phyloP scores from a whole-genome alignment of 2,329 filamentous ascomycete species.

The Coniochaeta ligniaria region DNA sequence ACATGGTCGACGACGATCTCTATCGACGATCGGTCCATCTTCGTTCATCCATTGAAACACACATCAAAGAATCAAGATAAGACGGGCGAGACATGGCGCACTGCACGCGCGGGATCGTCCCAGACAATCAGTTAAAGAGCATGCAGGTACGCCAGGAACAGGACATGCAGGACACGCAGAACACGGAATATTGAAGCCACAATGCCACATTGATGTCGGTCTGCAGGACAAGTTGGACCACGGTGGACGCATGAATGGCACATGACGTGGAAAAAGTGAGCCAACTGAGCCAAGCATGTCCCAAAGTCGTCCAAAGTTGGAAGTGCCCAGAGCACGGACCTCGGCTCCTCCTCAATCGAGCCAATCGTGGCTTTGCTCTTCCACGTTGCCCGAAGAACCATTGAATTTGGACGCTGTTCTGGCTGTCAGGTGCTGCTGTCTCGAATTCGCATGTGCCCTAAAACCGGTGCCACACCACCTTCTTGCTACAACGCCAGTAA shows the following conservation, averaged over 20 bases:
- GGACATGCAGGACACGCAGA: no score
- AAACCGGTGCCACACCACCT: background rate
- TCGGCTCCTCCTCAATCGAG: no score
- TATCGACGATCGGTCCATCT: background rate
- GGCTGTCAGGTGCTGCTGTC: no score
- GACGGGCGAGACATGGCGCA: background rate
- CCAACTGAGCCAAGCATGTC: no score
- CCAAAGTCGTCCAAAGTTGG: background rate
- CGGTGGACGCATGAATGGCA: no score
- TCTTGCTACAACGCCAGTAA: no score
- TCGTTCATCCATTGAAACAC: background rate
- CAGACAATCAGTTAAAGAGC: background rate
- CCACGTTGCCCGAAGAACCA: background rate
- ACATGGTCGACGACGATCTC: background rate
- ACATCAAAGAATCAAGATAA: background rate
- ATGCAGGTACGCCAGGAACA: background rate
- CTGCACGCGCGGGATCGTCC: background rate
- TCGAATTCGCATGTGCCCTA: background rate
- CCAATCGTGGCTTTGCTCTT: background rate
- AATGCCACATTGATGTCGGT: background rate
- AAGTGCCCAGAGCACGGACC: background rate
- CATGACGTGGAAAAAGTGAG: no score
- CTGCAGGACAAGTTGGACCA: background rate
- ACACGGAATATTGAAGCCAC: background rate
- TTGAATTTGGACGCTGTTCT: background rate